phyloP scores from a whole-genome alignment of 345 rosid genomes.

The Citrus maxima region DNA sequence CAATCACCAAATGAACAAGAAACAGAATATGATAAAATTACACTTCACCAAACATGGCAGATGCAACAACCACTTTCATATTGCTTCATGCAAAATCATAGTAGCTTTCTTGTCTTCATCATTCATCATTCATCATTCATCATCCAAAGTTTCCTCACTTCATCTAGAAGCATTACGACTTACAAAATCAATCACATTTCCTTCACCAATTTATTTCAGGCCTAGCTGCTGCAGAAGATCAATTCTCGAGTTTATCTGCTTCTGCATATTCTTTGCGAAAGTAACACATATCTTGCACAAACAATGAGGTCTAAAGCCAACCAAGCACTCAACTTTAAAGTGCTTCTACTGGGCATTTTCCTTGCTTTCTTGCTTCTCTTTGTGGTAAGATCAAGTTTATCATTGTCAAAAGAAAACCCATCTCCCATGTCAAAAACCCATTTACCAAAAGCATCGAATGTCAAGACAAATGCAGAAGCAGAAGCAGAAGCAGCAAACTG shows the following conservation, averaged over 20 bases:
- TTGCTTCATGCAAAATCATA: conserved; percentile 45
- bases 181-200: neutral
- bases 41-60: conserved; percentile 39
- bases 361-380: conserved; percentile 58
- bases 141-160: conserved; percentile 39
- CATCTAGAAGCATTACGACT: conserved; percentile 42
- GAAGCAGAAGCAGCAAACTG: conserved; percentile 19
- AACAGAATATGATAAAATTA: neutral
- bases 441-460: neutral
- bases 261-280: neutral
- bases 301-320: conserved; percentile 67
- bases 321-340: conserved; percentile 45
- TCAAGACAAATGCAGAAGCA: neutral
- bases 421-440: neutral
- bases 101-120: conserved; percentile 54
- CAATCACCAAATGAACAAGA: conserved; percentile 5
- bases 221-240: neutral
- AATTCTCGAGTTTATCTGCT: neutral
- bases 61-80: conserved; percentile 24
- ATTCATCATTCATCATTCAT: too few relatives aligned
- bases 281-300: neutral
- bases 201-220: conserved; percentile 11
- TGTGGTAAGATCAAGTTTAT: conserved; percentile 52
- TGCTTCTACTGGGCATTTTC: conserved; percentile 58
- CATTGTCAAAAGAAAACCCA: conserved; percentile 28